Percentiles rank a stretch among this genome's conserved stretches.
Conservation (phyloP, 805 yeast genomes). For the Saturnispora silvae region DNA sequence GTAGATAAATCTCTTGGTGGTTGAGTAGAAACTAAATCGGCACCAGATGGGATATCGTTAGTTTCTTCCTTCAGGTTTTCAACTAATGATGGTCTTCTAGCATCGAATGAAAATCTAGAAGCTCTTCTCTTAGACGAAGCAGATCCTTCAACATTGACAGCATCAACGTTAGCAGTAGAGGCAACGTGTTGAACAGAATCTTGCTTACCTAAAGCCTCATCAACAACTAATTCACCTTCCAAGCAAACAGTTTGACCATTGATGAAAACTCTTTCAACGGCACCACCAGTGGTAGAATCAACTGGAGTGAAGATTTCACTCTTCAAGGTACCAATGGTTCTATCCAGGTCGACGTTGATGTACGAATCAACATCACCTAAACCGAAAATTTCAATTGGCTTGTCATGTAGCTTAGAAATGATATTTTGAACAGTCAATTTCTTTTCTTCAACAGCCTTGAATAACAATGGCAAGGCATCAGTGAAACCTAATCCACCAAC, state of each 20-base stretch:
- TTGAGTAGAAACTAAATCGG: conserved; percentile 65
- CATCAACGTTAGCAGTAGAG: conserved; percentile 13
- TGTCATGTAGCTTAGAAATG: conserved; percentile 60
- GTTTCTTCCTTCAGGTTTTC: conserved; percentile 21
- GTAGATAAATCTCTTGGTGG: conserved; percentile 63
- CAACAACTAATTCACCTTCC: conserved; percentile 64
- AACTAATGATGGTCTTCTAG: conserved; percentile 28
- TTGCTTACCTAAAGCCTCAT: conserved; percentile 53
- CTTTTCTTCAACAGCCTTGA: conserved; percentile 69
- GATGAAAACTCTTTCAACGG: conserved; percentile 79
- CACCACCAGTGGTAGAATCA: conserved; percentile 54
- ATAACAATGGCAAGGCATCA: conserved; percentile 72
- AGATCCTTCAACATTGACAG: conserved; percentile 18
- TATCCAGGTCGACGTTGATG: conserved; percentile 78
- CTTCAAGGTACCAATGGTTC: conserved; percentile 37
- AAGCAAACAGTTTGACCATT: conserved; percentile 71
- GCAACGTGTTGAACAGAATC: conserved; percentile 36
- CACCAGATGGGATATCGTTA: conserved; percentile 42
- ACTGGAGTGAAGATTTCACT: conserved; percentile 46
- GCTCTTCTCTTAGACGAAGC: conserved; percentile 22
- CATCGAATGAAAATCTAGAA: conserved; percentile 42
- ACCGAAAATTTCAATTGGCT: conserved; percentile 74
- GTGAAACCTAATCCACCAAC: conserved; percentile 68
- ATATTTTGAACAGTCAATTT: conserved; percentile 66
- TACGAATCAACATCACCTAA: conserved; percentile 70